Percentiles rank a stretch among this genome's conserved stretches.
Conservation (phyloP, 768 basidiomycete genomes). For the Agrocybe praecox region DNA sequence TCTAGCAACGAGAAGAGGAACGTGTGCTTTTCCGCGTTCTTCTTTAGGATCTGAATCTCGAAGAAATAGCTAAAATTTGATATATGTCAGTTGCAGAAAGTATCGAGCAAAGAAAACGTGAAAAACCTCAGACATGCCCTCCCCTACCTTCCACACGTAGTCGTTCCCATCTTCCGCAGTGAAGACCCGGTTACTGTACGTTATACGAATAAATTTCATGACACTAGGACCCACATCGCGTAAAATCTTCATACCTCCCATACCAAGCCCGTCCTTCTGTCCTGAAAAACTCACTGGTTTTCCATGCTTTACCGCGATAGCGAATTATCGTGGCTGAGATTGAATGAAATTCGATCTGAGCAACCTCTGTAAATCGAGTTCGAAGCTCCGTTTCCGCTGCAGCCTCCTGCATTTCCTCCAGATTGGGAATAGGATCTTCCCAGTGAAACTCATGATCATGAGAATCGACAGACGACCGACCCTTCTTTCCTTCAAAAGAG, state of each 20-base stretch:
- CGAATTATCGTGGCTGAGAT: conserved; percentile 12
- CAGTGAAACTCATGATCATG: conserved; percentile 16
- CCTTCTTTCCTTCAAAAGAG: neutral
- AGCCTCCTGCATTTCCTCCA: conserved; percentile 1
- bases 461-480: conserved; percentile 5
- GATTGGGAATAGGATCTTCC: neutral
- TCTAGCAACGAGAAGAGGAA: conserved; percentile 16
- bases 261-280: conserved; percentile 19
- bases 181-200: conserved; percentile 19
- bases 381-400: conserved; percentile 2
- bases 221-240: neutral
- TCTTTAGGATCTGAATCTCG: conserved; percentile 5
- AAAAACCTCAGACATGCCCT: conserved; percentile 9
- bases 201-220: neutral
- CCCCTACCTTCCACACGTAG: conserved; percentile 22
- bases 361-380: conserved; percentile 9
- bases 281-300: conserved; percentile 19
- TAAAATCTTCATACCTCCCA: conserved; percentile 12
- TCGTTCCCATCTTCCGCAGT: conserved; percentile 18
- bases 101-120: neutral
- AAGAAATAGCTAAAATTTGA: conserved; percentile 12
- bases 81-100: too few species aligned
- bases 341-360: conserved; percentile 13
- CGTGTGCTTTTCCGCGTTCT: conserved; percentile 11
- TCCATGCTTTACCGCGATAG: conserved; percentile 12